Evolutionary conservation across 306 rosid genomes (phyloP).

Genomic region (Mimosa bimucronata): DNA sequence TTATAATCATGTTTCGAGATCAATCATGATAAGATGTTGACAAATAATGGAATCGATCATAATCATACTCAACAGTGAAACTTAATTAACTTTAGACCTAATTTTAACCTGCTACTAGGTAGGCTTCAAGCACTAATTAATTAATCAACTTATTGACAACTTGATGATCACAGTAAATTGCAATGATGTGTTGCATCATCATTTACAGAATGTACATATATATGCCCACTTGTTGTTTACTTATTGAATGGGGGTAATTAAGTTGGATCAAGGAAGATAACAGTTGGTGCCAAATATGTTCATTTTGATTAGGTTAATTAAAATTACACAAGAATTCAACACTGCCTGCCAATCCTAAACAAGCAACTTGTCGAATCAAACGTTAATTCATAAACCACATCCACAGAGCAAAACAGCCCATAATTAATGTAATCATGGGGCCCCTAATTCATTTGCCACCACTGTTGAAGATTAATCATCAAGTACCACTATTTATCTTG

Average conservation of each 20-base stretch:
- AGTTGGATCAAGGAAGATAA: background rate
- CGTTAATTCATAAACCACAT: background rate
- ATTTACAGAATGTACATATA: background rate
- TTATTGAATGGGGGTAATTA: background rate
- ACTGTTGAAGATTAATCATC: background rate
- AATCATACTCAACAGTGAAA: background rate
- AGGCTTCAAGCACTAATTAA: background rate
- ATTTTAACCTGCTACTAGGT: background rate
- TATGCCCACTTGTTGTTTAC: background rate
- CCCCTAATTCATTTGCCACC: background rate
- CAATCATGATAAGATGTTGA: background rate
- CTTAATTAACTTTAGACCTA: background rate
- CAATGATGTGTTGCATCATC: background rate
- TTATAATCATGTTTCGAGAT: background rate
- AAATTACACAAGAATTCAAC: background rate
- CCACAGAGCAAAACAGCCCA: background rate
- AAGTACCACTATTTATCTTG: background rate
- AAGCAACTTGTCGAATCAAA: background rate
- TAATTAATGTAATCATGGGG: background rate
- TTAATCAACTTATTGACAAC: background rate
- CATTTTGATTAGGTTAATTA: background rate
- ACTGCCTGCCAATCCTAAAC: constrained; percentile 9
- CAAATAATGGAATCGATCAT: background rate
- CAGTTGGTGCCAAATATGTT: background rate
- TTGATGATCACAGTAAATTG: background rate